A percentile compares a stretch with the other conserved stretches of the same genome.
phyloP scores from a whole-genome alignment of 1,284 basidiomycete species.

The Polyporus tsugae region DNA sequence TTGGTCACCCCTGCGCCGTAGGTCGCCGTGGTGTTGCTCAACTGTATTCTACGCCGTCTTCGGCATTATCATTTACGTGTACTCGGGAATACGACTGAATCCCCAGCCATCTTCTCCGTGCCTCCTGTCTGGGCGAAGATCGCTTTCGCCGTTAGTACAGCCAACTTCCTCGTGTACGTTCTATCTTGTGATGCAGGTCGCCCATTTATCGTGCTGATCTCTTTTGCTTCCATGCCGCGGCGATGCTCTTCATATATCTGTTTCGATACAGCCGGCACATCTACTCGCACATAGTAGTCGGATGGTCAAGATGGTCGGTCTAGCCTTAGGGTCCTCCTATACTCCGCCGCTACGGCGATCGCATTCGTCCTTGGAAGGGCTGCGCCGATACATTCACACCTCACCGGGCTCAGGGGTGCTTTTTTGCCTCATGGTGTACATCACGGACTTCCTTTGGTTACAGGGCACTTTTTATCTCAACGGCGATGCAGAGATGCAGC shows the following conservation, averaged over 20 bases:
- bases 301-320: conserved; percentile 65
- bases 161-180: conserved; percentile 59
- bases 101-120: conserved; percentile 61
- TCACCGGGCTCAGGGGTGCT: conserved; percentile 61
- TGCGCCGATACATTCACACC: conserved; percentile 62
- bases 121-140: conserved; percentile 59
- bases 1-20: conserved; percentile 25
- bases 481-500: conserved; percentile 45
- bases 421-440: conserved; percentile 67
- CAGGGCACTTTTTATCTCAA: conserved; percentile 55
- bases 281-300: conserved; percentile 61
- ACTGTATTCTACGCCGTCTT: conserved; percentile 59
- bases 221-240: conserved; percentile 60
- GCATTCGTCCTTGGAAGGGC: conserved; percentile 64
- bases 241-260: conserved; percentile 66
- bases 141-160: conserved; percentile 55
- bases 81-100: conserved; percentile 64
- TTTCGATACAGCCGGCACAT: conserved; percentile 67
- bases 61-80: conserved; percentile 62
- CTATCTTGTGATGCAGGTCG: not conserved
- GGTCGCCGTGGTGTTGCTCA: conserved; percentile 59
- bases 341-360: conserved; percentile 51
- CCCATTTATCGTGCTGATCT: conserved; percentile 19
- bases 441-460: conserved; percentile 67
- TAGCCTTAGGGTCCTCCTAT: conserved; percentile 52